Evolutionary conservation across 192 early-diverging fungal genomes (phyloP), one percentile per base, ranked within the genome.

Genomic region (Chytriomyces sp.): DNA sequence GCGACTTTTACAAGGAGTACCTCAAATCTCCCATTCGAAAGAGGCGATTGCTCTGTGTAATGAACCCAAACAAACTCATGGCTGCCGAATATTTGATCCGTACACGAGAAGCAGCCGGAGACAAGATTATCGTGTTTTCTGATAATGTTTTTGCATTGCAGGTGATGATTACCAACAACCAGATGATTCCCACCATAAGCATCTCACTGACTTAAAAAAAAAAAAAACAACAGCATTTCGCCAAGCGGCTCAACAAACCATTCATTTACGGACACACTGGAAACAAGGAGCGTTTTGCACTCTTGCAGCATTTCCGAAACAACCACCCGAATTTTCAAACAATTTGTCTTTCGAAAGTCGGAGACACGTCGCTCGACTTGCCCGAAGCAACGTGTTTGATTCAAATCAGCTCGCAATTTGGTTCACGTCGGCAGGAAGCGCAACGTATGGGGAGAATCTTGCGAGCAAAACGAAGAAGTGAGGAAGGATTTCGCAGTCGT

Each of bases 61-160:
- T 99, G 95, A 99, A 99, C 79, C 98, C 98, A 7, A 94, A 91
- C 82, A 99, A 99, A 81, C 94, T 97, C 82, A 95, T 94, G 82
- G 94, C 94, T 0, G 95, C 95, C 65, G 92, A 99, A 82, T 98
- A 96, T 77, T 83, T 99, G 75, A 98, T 99, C 67, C 82, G 88
- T n/a, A 94, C 91, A 76, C 95, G 97, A 72, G 94, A 96, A 78
- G 83, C 84, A 50, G 88, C 93, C 44, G 95, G 95, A 46, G 98
- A 99, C 85, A 99, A 98, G 84, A 97, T 97, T 75, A 98, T 99
- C 83, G 96, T 98, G 28, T 98, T 99, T 86, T 94, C 95, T n/a
- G 98, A 99, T 83, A 98, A 98, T 82, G 95, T 99, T 16, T 95
- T 89, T 89, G 95, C 97, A 0, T 80, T 99, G 6, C 84, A 89